Evolutionary conservation across 202 grass and related monocot genomes (phyloP).

Genomic region (Cymbopogon flexuosus): DNA sequence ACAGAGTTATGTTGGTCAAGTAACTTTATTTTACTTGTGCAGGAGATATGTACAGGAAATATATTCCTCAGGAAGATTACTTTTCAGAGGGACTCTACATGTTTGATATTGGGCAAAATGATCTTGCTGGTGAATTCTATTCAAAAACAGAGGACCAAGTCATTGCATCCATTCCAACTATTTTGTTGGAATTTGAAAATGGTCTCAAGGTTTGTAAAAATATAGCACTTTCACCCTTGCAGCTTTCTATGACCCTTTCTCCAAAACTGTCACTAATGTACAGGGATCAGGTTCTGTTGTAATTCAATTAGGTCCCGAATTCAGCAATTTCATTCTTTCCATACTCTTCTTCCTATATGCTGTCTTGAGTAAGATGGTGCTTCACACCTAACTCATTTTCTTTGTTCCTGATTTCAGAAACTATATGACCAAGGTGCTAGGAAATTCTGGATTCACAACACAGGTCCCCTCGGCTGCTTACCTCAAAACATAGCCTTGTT

Average conservation of each 20-base stretch:
- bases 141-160: slow-evolving; percentile 86
- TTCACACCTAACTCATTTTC: neutral
- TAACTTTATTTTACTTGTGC: slow-evolving; percentile 24
- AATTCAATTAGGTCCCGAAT: neutral
- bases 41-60: slow-evolving; percentile 63
- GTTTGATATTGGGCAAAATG: slow-evolving; percentile 99
- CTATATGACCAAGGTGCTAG: slow-evolving; percentile 87
- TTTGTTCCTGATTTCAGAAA: slow-evolving; percentile 47
- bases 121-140: slow-evolving; percentile 88
- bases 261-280: neutral
- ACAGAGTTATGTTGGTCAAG: neutral
- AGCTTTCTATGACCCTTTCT: neutral
- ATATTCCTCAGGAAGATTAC: slow-evolving; percentile 70
- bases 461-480: slow-evolving; percentile 88
- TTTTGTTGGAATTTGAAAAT: slow-evolving; percentile 80
- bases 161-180: slow-evolving; percentile 77
- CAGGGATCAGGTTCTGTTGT: neutral
- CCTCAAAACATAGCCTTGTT: slow-evolving; percentile 79
- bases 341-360: neutral
- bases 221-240: slow-evolving; percentile 1
- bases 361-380: neutral
- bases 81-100: slow-evolving; percentile 79
- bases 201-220: slow-evolving; percentile 78
- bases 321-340: neutral
- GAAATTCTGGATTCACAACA: slow-evolving; percentile 99